Percentiles rank a stretch among this genome's conserved stretches.
phyloP scores from a whole-genome alignment of 2,329 filamentous ascomycete genomes.

The Talaromyces amestolkiae region DNA sequence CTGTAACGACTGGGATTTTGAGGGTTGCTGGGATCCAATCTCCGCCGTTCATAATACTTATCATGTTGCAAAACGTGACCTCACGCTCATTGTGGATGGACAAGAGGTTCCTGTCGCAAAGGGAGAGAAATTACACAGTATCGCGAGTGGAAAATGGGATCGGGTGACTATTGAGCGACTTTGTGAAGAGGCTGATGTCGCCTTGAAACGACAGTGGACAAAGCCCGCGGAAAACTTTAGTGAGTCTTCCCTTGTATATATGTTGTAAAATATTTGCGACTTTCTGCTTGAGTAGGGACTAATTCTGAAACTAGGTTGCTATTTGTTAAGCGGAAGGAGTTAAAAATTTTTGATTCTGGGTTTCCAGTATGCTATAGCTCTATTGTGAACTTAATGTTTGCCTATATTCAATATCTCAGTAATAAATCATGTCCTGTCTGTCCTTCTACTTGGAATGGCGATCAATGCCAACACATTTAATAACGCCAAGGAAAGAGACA shows the following conservation, averaged over 20 bases:
- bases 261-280: not conserved
- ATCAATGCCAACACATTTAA: not conserved
- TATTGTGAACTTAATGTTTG: not conserved
- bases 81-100: not conserved
- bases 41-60: not conserved
- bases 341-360: not conserved
- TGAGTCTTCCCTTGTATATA: not conserved
- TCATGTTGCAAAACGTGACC: not conserved
- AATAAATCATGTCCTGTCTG: not conserved
- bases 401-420: not conserved
- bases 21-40: constrained; percentile 5
- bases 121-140: not conserved
- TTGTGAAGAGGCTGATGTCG: not conserved
- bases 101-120: not conserved
- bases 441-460: not conserved
- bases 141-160: constrained; percentile 2
- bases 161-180: not conserved
- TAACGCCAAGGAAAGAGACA: not conserved
- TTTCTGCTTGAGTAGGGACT: not conserved
- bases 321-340: not conserved
- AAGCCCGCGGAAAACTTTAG: not conserved
- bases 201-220: not conserved
- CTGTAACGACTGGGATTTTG: constrained; percentile 5
- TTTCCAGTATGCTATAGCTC: not conserved
- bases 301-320: not conserved